Percentiles rank a stretch among this genome's conserved stretches.
Evolutionary conservation across 176 grass and related monocot genomes (phyloP).

Genomic region (Aegilops longissima): DNA sequence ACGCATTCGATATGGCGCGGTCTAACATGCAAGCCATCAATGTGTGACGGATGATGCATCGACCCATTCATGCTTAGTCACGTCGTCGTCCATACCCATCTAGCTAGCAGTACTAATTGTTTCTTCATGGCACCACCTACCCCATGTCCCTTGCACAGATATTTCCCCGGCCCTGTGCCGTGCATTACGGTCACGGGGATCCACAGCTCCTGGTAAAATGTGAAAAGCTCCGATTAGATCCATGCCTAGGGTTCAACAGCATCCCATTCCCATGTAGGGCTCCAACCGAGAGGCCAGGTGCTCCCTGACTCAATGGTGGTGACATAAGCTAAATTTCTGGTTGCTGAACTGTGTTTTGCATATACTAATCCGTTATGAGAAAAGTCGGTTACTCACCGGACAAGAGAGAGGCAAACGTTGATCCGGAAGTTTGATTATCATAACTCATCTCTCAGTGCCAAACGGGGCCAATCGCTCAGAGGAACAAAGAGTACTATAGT

Average conservation of each 20-base stretch:
- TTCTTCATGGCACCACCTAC: constrained; percentile 3
- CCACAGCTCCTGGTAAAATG: neutral
- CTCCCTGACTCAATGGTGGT: too few species aligned
- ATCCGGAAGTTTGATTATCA: too few species aligned
- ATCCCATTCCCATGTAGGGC: neutral
- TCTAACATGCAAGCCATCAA: neutral
- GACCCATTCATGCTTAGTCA: neutral
- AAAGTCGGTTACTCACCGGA: too few species aligned
- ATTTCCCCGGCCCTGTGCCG: neutral
- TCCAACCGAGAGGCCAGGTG: too few species aligned
- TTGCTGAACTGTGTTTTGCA: too few species aligned
- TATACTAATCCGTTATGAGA: too few species aligned
- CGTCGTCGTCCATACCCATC: neutral
- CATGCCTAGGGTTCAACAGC: neutral
- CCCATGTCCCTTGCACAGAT: neutral
- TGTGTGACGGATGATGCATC: neutral
- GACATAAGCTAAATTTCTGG: too few species aligned
- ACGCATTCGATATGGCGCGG: neutral
- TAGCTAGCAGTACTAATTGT: neutral
- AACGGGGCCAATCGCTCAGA: too few species aligned
- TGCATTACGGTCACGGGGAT: neutral
- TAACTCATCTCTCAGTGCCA: too few species aligned
- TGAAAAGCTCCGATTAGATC: neutral
- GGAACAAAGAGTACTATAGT: too few species aligned
- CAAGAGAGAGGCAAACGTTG: too few species aligned